A percentile compares a stretch with the other conserved stretches of the same genome.
phyloP scores from a whole-genome alignment of 2,329 filamentous ascomycete genomes.

The Aspergillus ochraceus region DNA sequence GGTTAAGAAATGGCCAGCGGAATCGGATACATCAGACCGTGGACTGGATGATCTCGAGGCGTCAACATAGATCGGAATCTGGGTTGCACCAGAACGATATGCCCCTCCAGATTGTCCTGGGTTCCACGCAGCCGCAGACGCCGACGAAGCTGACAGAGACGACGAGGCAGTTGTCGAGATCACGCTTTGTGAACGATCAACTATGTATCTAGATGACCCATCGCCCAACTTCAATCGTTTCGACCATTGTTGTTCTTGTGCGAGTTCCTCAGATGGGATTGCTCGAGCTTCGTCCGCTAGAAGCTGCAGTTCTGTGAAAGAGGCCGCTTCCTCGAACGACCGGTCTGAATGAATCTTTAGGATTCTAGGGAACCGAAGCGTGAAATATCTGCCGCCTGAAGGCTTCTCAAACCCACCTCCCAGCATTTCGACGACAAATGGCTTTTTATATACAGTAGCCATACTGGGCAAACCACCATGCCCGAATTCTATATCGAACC shows the following conservation, averaged over 20 bases:
- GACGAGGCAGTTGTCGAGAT: slow-evolving; percentile 21
- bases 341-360: slow-evolving; percentile 77
- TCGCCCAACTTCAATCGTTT: slow-evolving; percentile 59
- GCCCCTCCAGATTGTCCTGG: not conserved
- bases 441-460: slow-evolving; percentile 61
- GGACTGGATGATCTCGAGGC: slow-evolving; percentile 1
- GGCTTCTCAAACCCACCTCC: slow-evolving; percentile 78
- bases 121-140: not conserved
- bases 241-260: slow-evolving; percentile 65
- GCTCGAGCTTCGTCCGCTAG: slow-evolving; percentile 61
- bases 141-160: slow-evolving; percentile 1
- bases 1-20: slow-evolving; percentile 12
- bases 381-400: slow-evolving; percentile 68
- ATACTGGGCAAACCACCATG: slow-evolving; percentile 36
- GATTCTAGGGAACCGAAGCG: slow-evolving; percentile 73
- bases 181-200: slow-evolving; percentile 25
- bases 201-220: slow-evolving; percentile 24
- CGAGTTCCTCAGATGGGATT: slow-evolving; percentile 53
- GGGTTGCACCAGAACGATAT: not conserved
- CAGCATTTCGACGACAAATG: slow-evolving; percentile 76
- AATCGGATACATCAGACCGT: not conserved
- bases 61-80: slow-evolving; percentile 25
- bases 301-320: slow-evolving; percentile 68
- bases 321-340: slow-evolving; percentile 65
- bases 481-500: slow-evolving; percentile 51